Evolutionary conservation across 2,329 filamentous ascomycete species (phyloP).

Genomic region (Venturia oleaginea): DNA sequence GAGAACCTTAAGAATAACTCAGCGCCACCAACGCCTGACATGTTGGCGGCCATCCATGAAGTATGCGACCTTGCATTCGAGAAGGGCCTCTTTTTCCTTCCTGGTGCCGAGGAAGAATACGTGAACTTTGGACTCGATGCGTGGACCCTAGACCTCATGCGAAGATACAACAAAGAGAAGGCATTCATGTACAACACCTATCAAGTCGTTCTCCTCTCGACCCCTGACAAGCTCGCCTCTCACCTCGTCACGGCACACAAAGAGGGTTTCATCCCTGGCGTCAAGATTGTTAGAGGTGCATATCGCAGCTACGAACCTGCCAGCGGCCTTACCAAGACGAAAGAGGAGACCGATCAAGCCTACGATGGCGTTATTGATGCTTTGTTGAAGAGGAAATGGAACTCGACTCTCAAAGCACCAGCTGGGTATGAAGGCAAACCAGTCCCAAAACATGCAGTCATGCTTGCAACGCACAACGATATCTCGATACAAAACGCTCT

Average conservation of each 20-base stretch:
- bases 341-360: conserved; percentile 45
- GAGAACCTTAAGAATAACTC: conserved; percentile 51
- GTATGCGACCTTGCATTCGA: conserved; percentile 65
- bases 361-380: conserved; percentile 65
- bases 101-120: conserved; percentile 73
- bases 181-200: conserved; percentile 61
- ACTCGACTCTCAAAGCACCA: conserved; percentile 38
- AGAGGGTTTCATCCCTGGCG: conserved; percentile 43
- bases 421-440: conserved; percentile 22
- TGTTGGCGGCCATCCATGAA: conserved; percentile 60
- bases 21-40: conserved; percentile 51
- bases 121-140: conserved; percentile 56
- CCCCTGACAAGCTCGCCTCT: conserved; percentile 31
- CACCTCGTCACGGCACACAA: conserved; percentile 39
- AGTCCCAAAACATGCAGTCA: conserved; percentile 44
- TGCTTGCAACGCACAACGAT: conserved; percentile 78
- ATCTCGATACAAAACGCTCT: conserved; percentile 53
- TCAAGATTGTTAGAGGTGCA: conserved; percentile 50
- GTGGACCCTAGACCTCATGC: conserved; percentile 71
- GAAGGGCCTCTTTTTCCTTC: conserved; percentile 64
- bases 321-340: conserved; percentile 44
- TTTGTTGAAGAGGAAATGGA: conserved; percentile 57
- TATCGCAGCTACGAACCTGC: conserved; percentile 45
- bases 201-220: conserved; percentile 47
- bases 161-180: conserved; percentile 55